Evolutionary conservation across 805 yeast genomes (phyloP), one percentile per base, ranked within the genome.

Genomic region (Cyberlindnera maritima): DNA sequence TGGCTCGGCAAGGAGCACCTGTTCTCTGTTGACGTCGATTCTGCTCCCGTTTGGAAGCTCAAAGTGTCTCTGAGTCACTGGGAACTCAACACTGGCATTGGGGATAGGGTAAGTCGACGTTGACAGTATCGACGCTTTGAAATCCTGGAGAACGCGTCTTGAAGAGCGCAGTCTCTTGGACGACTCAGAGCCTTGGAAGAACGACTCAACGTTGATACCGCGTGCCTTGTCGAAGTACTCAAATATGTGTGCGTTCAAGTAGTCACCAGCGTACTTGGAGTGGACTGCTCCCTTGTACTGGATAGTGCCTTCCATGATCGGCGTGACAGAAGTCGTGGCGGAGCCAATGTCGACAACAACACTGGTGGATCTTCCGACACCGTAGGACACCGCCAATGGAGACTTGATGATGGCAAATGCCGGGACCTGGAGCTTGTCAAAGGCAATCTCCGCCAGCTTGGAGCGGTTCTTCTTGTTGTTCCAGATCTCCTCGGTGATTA

Each of bases 191-290:
- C 67, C 58, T 28, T 54, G 39, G 14, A 62, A 62, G 17, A 61
- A 56, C 2, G 46, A 21, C n/a, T 51, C 51, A 9, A 19, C 48
- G 40, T 49, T 47, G 13, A 44, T 34, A n/a, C 53, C 48, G 31
- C 46, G 48, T 17, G 69, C 64, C 35, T 67, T 54, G 47, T 70
- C 65, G 51, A 74, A 73, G 57, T 68, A 77, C 42, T 77, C 70
- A 53, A 76, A 64, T 2, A 82, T 70, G 65, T 86, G 88, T 43
- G 79, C 72, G 62, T 84, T 86, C 46, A 87, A 64, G 63, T 85
- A 91, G 63, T 90, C 92, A 10, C 97, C 98, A 3, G 91, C 97
- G 61, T 76, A 86, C 56, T 79, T 81, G 14, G 88, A 77, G 63
- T 80, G 85, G 50, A 76, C 69, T 5, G 80, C 74, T 39, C 88